Evolutionary conservation across 1,139 yeast genomes (phyloP).

Genomic region (Zygosaccharomyces pseudobailii): DNA sequence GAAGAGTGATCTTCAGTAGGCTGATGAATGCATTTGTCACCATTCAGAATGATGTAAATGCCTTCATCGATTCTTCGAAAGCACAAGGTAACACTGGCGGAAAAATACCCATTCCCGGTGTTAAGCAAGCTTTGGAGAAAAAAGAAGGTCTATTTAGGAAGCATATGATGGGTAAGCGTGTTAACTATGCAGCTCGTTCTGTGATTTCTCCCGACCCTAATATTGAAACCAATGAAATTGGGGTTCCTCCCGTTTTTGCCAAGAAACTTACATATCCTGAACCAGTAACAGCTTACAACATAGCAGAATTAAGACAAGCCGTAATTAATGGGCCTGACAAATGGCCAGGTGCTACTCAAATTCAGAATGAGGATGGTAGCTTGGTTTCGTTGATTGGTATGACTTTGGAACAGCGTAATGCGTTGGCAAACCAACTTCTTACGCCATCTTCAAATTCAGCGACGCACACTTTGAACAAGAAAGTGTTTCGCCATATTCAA

Average conservation of each 20-base stretch:
- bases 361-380: conserved; percentile 95
- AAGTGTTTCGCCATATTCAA: conserved; percentile 89
- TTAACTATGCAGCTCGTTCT: conserved; percentile 96
- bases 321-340: conserved; percentile 95
- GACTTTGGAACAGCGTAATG: conserved; percentile 90
- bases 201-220: conserved; percentile 99
- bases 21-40: conserved; percentile 94
- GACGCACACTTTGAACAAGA: conserved; percentile 67
- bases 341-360: conserved; percentile 98
- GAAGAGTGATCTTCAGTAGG: conserved; percentile 76
- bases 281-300: conserved; percentile 94
- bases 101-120: conserved; percentile 81
- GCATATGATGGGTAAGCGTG: conserved; percentile 99
- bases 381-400: conserved; percentile 77
- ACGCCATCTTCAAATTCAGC: conserved; percentile 64
- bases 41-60: conserved; percentile 91
- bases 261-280: conserved; percentile 94
- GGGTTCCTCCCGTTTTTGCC: conserved; percentile 98
- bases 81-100: conserved; percentile 65
- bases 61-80: conserved; percentile 87
- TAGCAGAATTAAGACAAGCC: conserved; percentile 85
- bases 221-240: conserved; percentile 95
- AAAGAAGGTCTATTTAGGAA: conserved; percentile 97
- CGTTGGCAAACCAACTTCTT: conserved; percentile 89
- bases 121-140: conserved; percentile 96